Evolutionary conservation across 2,329 filamentous ascomycete species (phyloP), one percentile per base, ranked within the genome.

Genomic region (Leptosphaerulina australis): DNA sequence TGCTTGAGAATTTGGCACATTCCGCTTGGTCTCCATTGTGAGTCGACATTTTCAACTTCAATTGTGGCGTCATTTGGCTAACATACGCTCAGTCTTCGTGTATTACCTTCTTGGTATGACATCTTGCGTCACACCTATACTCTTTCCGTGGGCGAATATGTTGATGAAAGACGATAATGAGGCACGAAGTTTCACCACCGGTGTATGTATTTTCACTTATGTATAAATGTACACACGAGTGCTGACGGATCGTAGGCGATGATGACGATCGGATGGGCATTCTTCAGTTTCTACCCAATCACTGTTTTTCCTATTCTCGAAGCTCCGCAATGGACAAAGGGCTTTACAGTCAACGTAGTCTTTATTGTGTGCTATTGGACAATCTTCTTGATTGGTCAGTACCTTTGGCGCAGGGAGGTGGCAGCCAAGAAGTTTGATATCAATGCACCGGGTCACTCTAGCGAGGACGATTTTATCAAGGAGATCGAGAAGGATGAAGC

Each of bases 1-100:
- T 77, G 76, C 56, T 74, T 80, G 71, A 71, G 75, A 3, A 59
- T 79, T 10, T 79, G 77, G 77, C 63, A 72, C 14, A 77, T 80
- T 12, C 77, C 78, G 0, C 74, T 66, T 0, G 69, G 63, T 0
- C 55, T 79, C 2, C 60, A 63, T 29, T 65, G 62, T 63, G 36
- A 60, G 62, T 52, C 8, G 9, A 26, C 6, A 3, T 20, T n/a
- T 2, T 20, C 5, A 14, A 17, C 22, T 25, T 15, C 8, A 9
- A 4, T 2, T 20, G 15, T 5, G 25, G 15, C n/a, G 1, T 11
- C 10, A 7, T 9, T 9, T 5, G 21, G 28, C 51, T 62, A 30
- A 58, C 35, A 10, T 18, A 25, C 9, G 15, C 15, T 21, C 14
- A 65, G 62, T 65, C 33, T 44, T 58, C 14, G 60, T 53, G 14